Conservation (phyloP, 176 grass and related monocot species). For the Avena insularis region DNA sequence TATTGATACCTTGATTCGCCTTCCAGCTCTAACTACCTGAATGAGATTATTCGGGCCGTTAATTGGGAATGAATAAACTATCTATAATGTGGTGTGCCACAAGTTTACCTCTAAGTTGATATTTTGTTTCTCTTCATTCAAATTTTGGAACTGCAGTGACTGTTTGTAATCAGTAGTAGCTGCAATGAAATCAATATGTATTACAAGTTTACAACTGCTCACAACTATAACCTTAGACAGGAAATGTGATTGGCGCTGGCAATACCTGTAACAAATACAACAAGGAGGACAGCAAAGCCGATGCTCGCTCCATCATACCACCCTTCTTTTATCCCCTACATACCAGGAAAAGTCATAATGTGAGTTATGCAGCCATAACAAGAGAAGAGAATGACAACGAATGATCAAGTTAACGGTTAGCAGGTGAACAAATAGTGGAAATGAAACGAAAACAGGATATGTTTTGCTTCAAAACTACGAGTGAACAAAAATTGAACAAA, state of each 20-base stretch:
- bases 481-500: not conserved
- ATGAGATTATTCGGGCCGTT: conserved; percentile 27
- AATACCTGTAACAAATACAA: conserved; percentile 90
- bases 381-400: not conserved
- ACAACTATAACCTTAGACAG: conserved; percentile 22
- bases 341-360: not conserved
- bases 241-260: not conserved
- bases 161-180: conserved; percentile 87
- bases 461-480: not conserved
- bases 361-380: not conserved
- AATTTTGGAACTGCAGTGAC: conserved; percentile 92
- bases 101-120: conserved; percentile 81
- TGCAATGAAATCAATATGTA: conserved; percentile 43
- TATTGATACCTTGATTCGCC: conserved; percentile 80
- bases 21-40: conserved; percentile 84
- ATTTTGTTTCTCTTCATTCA: conserved; percentile 96
- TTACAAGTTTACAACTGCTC: not conserved
- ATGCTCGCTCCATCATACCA: conserved; percentile 99
- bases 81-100: not conserved
- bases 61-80: conserved; percentile 20
- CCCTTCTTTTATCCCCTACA: conserved; percentile 92
- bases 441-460: not conserved
- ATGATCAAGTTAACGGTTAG: not conserved
- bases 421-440: not conserved
- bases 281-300: conserved; percentile 85